phyloP scores from a whole-genome alignment of 116 monocot species.

The Iris pallida region DNA sequence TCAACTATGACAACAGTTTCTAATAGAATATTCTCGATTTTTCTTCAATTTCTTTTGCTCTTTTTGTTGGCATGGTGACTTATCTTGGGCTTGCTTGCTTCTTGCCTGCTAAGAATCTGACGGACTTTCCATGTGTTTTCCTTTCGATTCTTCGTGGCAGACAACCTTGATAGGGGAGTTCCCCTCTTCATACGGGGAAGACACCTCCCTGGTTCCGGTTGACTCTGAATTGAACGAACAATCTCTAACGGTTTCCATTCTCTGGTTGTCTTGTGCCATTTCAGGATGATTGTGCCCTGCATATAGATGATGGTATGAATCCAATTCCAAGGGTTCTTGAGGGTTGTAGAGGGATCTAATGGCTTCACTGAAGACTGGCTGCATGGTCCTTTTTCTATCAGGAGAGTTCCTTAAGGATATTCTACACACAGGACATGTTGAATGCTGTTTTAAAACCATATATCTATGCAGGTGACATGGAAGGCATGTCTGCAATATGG shows the following conservation, averaged over 20 bases:
- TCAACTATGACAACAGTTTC: background rate
- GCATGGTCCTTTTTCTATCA: slow-evolving; percentile 37
- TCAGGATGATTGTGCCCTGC: slow-evolving; percentile 10
- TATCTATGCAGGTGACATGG: slow-evolving; percentile 75
- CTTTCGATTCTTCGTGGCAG: slow-evolving; percentile 3
- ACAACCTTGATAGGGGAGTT: slow-evolving; percentile 8
- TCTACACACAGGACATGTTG: slow-evolving; percentile 85
- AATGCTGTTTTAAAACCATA: slow-evolving; percentile 75
- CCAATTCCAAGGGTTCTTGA: slow-evolving; percentile 12
- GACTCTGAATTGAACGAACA: slow-evolving; percentile 18
- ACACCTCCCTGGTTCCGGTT: slow-evolving; percentile 7
- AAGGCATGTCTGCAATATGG: slow-evolving; percentile 76
- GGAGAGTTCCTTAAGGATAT: slow-evolving; percentile 63
- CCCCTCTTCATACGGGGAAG: slow-evolving; percentile 12
- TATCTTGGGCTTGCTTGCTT: background rate
- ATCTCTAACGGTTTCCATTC: slow-evolving; percentile 14
- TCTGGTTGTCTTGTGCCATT: slow-evolving; percentile 16
- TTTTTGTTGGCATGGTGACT: background rate
- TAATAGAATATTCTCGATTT: no score
- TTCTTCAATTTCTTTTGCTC: background rate
- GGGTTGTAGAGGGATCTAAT: slow-evolving; percentile 16
- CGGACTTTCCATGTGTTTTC: slow-evolving; percentile 15
- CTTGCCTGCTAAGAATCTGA: slow-evolving; percentile 6
- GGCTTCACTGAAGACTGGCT: slow-evolving; percentile 32
- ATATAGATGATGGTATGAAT: slow-evolving; percentile 14